Base-by-base conservation (phyloP, 371 early-diverging fungal genomes). In the Circinella minor region DNA sequence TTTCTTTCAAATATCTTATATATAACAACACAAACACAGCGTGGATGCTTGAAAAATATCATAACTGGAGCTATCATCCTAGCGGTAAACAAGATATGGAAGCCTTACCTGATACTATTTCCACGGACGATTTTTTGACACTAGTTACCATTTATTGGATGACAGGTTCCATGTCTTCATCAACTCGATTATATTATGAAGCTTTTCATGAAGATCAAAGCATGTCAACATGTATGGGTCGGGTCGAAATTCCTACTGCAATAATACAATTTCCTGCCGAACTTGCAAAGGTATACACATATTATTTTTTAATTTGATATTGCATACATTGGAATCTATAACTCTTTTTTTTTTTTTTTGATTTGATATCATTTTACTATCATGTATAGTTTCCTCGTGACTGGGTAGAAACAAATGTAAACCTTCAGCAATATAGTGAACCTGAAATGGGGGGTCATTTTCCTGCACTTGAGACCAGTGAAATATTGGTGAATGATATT, bases 21-120 rank as follows among this genome's bases (percentile, higher is more conserved):
- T 27, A 27, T 27, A 27, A 27, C 27, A 27, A 27, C 27, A 49
- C 13, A 1, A 36, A 51, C 14, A 38, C 49, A 81, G 81, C 86
- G 3, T 92, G 91, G 91, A 73, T 92, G 74, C 75, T 83, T 11
- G 93, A 92, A 67, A 90, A 90, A 67, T 88, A 87, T 59, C 83
- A 84, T 51, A 70, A 71, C 5, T 89, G 87, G 85, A 86, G 88
- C 0, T 78, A 83, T 64, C 77, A 83, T 63, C 27, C 27, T 27
- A 74, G 77, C 27, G 73, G 74, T 17, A 70, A 71, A 36, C 69
- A 76, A 17, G 67, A 71, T 36, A 76, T 63, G 3, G 70, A 72
- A 36, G 76, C 69, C 0, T 77, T 87, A 51, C 88, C 86, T 4
- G 72, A 77, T 15, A 81, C 87, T 15, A 76, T 83, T 49, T 66